Evolutionary conservation across 371 early-diverging fungal species (phyloP), one percentile per base, ranked within the genome.

Genomic region (Dinochytrium kinnereticum): DNA sequence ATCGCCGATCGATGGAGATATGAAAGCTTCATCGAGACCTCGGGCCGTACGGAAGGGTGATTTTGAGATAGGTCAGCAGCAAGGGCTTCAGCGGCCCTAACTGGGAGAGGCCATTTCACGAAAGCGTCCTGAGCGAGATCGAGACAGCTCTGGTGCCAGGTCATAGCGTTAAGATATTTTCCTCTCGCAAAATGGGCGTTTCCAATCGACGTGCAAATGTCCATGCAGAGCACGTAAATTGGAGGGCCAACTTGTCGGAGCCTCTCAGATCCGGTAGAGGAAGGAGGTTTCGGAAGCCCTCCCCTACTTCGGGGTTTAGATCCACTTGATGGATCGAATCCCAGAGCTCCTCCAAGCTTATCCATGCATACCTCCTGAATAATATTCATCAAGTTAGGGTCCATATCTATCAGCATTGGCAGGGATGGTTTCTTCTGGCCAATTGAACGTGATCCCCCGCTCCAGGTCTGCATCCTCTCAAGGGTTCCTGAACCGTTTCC

Each of bases 111-210:
- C 51, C 51, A 69, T n/a, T 37, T 69, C 13, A 51, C 2, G 28
- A 69, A 69, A 31, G 69, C 49, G 53, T 69, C 69, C 19, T 69
- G 69, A 30, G 69, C 69, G 26, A 69, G 24, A 51, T 69, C 69
- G 21, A 69, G 69, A 34, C 69, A 69, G n/a, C 34, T 69, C 34
- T 69, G 69, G 53, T 69, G 69, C 69, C 69, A 69, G 10, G 55
- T 33, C 36, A 69, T 28, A 24, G 69, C 50, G 36, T 69, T 49
- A 13, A 49, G 30, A 24, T 28, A 40, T 28, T 53, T 49, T 31
- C 69, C 69, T 51, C 2, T 21, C 7, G 53, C 36, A 34, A 69
- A 69, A 53, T 53, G 55, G 15, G 53, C 53, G 30, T 69, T 69
- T 31, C 69, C 69, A 3, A 53, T 31, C 3, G 69, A 51, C n/a